Conservation (phyloP, 495 filamentous ascomycete species). For the Lepidopterella palustris region DNA sequence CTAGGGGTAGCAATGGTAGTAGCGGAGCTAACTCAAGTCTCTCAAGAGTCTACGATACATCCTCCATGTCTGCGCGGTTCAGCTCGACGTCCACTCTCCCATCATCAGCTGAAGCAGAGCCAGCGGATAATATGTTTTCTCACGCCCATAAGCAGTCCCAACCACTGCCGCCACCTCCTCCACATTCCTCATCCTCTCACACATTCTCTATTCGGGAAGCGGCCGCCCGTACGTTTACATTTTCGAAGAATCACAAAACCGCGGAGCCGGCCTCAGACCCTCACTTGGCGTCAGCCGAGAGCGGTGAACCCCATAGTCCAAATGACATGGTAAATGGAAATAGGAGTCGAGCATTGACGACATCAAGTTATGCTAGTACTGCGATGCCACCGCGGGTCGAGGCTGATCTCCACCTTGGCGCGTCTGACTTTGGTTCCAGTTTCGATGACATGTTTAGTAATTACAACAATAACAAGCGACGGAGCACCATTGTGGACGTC, state of each 20-base stretch:
- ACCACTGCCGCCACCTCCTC: neutral
- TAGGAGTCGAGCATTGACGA: slow-evolving; percentile 28
- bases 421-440: slow-evolving; percentile 26
- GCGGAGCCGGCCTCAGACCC: neutral
- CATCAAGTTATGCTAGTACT: slow-evolving; percentile 40
- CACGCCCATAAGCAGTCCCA: neutral
- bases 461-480: slow-evolving; percentile 19
- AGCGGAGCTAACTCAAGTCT: slow-evolving; percentile 16
- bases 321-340: neutral
- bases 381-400: slow-evolving; percentile 34
- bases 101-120: slow-evolving; percentile 22
- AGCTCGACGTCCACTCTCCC: slow-evolving; percentile 27
- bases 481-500: slow-evolving; percentile 11
- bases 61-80: slow-evolving; percentile 5
- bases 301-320: slow-evolving; percentile 3
- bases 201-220: slow-evolving; percentile 1
- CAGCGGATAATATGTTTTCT: slow-evolving; percentile 11
- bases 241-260: neutral
- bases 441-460: slow-evolving; percentile 35
- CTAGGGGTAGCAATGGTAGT: slow-evolving; percentile 25
- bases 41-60: slow-evolving; percentile 18
- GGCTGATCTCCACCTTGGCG: slow-evolving; percentile 23
- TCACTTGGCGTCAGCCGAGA: neutral
- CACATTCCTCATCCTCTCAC: neutral
- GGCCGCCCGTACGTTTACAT: neutral